These are phyloP conservation scores for Pseudogymnoascus sp. DNA, from an alignment of 2,329 filamentous ascomycete species.

Conservation along the genomic window DNA sequence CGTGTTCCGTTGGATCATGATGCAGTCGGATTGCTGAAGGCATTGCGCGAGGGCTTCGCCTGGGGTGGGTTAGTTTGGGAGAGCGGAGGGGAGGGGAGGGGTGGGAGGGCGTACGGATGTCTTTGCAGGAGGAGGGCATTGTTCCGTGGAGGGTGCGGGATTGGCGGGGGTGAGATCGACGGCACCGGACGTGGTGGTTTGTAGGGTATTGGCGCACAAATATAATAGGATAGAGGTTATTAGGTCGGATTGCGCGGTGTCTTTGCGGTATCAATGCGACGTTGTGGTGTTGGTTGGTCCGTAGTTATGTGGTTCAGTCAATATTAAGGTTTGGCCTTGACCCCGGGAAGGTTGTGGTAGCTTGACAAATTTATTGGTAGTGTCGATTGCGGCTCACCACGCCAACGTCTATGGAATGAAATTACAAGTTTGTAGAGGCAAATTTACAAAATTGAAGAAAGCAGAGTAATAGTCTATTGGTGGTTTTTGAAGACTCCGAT, in stretches of 20 bases:
- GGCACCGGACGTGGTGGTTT: not conserved
- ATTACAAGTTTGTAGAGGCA: not conserved
- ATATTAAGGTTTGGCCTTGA: slow-evolving; percentile 4
- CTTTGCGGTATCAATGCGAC: not conserved
- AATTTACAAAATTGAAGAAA: not conserved
- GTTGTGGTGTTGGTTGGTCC: not conserved
- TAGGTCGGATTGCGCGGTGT: not conserved
- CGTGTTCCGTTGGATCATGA: slow-evolving; percentile 82
- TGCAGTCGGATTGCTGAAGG: slow-evolving; percentile 92
- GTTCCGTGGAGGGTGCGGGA: slow-evolving; percentile 22
- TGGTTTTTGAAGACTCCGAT: not conserved
- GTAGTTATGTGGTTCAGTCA: slow-evolving; percentile 5
- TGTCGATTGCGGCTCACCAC: not conserved
- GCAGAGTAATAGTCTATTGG: not conserved
- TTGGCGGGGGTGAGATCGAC: not conserved
- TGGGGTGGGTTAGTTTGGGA: slow-evolving; percentile 32
- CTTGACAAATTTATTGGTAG: not conserved
- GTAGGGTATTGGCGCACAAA: not conserved
- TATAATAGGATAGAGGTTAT: not conserved
- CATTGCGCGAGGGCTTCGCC: slow-evolving; percentile 88
- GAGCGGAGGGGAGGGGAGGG: slow-evolving; percentile 1
- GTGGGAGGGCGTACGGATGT: slow-evolving; percentile 59
- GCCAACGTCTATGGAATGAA: not conserved
- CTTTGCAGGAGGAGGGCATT: slow-evolving; percentile 96
- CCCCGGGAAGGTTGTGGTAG: not conserved